phyloP scores from a whole-genome alignment of 768 basidiomycete genomes.

The Rubroboletus pulcherrimus region DNA sequence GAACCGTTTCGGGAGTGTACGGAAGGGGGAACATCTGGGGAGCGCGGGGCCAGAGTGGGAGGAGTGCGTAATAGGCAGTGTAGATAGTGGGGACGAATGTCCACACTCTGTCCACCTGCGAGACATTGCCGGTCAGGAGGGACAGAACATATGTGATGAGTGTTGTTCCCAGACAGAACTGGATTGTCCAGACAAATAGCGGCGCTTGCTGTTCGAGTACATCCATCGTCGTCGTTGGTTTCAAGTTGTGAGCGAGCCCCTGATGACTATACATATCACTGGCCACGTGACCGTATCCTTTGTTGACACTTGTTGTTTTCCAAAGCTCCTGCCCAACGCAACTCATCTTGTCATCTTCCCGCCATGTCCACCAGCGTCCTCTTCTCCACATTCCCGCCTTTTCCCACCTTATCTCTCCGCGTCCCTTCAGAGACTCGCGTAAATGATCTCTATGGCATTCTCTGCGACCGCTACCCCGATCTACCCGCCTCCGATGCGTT shows the following conservation, averaged over 20 bases:
- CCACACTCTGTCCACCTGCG: conserved; percentile 84
- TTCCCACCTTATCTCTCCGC: conserved; percentile 50
- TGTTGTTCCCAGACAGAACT: conserved; percentile 53
- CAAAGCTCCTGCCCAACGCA: conserved; percentile 6
- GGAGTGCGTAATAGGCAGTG: conserved; percentile 74
- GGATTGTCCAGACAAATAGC: conserved; percentile 56
- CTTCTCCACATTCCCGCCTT: conserved; percentile 59
- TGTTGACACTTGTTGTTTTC: conserved; percentile 20
- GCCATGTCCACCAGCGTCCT: conserved; percentile 51
- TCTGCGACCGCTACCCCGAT: conserved; percentile 45
- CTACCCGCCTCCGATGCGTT: conserved; percentile 43
- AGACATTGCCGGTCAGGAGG: conserved; percentile 71
- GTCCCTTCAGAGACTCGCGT: conserved; percentile 41
- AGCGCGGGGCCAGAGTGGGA: conserved; percentile 53
- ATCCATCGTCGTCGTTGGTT: conserved; percentile 7
- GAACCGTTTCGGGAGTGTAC: conserved; percentile 48
- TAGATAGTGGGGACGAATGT: conserved; percentile 80
- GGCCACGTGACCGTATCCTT: background rate
- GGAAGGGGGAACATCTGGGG: conserved; percentile 44
- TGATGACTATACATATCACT: too few relatives aligned
- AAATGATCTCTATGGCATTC: conserved; percentile 39
- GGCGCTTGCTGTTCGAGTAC: conserved; percentile 23
- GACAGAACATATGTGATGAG: conserved; percentile 54
- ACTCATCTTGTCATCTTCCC: conserved; percentile 5
- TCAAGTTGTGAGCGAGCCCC: background rate